Base-by-base conservation (phyloP, 306 rosid genomes). In the Trichosanthes truncata region DNA sequence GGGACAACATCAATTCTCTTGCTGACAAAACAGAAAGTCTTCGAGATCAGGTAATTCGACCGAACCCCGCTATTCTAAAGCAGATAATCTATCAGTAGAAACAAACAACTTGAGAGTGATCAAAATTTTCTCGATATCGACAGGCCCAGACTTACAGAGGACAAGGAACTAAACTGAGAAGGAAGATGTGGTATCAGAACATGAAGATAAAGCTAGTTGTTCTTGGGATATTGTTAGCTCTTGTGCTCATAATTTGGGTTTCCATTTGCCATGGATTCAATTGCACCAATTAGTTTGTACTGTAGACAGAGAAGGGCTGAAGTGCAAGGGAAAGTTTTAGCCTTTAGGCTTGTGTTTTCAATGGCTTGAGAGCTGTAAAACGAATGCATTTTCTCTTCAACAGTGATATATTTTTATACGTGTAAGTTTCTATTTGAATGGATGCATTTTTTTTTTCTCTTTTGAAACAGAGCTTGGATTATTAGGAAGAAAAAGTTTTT, bases 131-230 rank as follows among this genome's bases (percentile, higher is more conserved):
- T 3, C 3, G 40, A 59, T 21, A 7, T 59, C 17, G 7, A 41
- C 89, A 91, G 99, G 97, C 99, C 9, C 93, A 88, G 78, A 87
- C 85, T 10, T 95, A 81, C 85, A 91, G 85, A 88, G 87, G 57
- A 25, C 80, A 84, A 10, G 97, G 97, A 82, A 90, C 96, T 41
- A 90, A 95, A 38, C 31, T 95, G 63, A 88, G 89, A 56, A 87
- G 90, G 81, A 93, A 93, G 82, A 89, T 95, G 97, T 95, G 99
- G 99, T 95, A 90, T 80, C 97, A 95, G 80, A 95, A 95, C 85
- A 95, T 95, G 97, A 95, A 95, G 87, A 87, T 91, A 83, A 95
- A 95, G 83, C 78, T 95, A 86, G 89, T 90, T 73, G 90, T 95
- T 84, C 85, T 95, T 49, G 97, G 90, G 67, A 86, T 93, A 82